A percentile compares a stretch with the other conserved stretches of the same genome.
These are phyloP conservation scores for Anthoceros angustus DNA, from an alignment of 225 moss, liverwort and hornwort species.

Conservation along the genomic window DNA sequence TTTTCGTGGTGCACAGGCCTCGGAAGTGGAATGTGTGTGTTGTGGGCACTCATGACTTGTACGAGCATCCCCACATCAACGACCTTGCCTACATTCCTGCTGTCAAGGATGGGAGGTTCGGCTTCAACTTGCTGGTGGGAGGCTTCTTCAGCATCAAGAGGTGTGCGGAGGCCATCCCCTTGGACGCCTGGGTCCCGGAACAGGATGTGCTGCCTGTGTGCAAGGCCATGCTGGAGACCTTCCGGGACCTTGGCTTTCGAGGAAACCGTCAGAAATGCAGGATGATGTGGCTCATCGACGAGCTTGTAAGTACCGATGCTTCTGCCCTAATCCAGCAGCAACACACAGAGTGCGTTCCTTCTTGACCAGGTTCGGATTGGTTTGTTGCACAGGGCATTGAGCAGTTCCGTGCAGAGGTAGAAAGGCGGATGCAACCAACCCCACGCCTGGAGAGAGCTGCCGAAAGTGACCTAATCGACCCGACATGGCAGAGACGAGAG, in stretches of 20 bases:
- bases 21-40: constrained; percentile 94
- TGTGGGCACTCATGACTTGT: constrained; percentile 74
- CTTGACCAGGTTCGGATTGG: background rate
- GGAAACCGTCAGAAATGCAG: constrained; percentile 75
- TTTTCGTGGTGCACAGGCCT: constrained; percentile 21
- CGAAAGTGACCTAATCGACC: constrained; percentile 51
- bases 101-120: constrained; percentile 39
- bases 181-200: constrained; percentile 71
- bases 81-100: constrained; percentile 94
- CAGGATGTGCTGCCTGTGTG: constrained; percentile 69
- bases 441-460: constrained; percentile 29
- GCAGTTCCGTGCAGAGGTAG: constrained; percentile 66
- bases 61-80: constrained; percentile 96
- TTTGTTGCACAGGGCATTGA: constrained; percentile 42
- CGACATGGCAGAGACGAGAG: constrained; percentile 49
- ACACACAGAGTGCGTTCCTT: background rate
- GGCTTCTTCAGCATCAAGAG: constrained; percentile 96
- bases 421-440: constrained; percentile 29
- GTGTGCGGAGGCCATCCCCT: constrained; percentile 68
- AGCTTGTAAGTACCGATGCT: constrained; percentile 30
- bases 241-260: constrained; percentile 62
- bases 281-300: constrained; percentile 99
- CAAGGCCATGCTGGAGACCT: constrained; percentile 61
- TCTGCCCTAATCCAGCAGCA: background rate
- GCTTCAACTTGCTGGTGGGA: constrained; percentile 86